Conservation (phyloP, 345 rosid species). For the Salix brachista region DNA sequence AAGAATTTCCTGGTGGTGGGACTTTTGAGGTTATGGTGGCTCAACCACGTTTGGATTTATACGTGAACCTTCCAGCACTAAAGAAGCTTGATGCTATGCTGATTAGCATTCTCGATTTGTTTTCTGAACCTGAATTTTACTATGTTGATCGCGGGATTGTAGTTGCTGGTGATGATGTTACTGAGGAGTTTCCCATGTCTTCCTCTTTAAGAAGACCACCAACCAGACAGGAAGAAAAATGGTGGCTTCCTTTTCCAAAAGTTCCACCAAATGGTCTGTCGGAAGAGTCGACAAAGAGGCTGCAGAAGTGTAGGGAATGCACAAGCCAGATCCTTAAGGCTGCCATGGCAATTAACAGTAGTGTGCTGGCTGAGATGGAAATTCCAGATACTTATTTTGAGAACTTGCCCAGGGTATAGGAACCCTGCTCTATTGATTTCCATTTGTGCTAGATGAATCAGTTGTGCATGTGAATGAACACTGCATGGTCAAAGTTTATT, state of each 20-base stretch:
- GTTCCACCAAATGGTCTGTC: conserved; percentile 20
- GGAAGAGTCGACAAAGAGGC: conserved; percentile 17
- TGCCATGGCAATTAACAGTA: conserved; percentile 26
- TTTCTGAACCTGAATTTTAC: conserved; percentile 18
- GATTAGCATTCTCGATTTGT: conserved; percentile 23
- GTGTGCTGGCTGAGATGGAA: conserved; percentile 25
- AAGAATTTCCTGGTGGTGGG: conserved; percentile 21
- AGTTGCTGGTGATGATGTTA: conserved; percentile 8
- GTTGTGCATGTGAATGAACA: background rate
- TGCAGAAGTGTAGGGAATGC: conserved; percentile 24
- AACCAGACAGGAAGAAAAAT: conserved; percentile 21
- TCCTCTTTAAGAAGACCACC: conserved; percentile 8
- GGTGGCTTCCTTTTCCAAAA: conserved; percentile 33
- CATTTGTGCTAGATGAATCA: background rate
- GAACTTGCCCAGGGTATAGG: conserved; percentile 25
- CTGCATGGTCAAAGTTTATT: too few relatives aligned
- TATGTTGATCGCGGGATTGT: conserved; percentile 23
- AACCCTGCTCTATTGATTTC: background rate
- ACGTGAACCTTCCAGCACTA: conserved; percentile 29
- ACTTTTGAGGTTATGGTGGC: conserved; percentile 29
- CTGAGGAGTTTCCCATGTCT: background rate
- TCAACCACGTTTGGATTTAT: conserved; percentile 23
- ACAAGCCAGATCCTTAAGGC: conserved; percentile 29
- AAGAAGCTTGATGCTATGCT: conserved; percentile 28
- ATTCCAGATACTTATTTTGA: conserved; percentile 20